Conservation (phyloP, 2,329 filamentous ascomycete species). For the Didymella sp. region DNA sequence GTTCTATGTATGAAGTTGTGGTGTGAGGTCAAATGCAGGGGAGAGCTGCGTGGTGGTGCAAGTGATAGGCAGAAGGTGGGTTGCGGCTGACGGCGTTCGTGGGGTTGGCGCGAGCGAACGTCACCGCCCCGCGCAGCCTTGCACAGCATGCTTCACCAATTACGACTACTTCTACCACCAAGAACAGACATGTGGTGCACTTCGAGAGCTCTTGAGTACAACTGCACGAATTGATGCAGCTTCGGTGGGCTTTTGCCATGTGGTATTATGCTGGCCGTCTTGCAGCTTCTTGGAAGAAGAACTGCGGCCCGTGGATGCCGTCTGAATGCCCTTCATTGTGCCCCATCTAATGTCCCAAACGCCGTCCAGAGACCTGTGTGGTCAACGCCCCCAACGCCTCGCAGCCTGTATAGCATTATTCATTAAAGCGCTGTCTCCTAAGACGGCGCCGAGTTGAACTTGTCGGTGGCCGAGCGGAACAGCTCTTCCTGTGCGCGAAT, state of each 20-base stretch:
- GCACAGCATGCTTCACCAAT: not conserved
- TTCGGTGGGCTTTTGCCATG: constrained; percentile 3
- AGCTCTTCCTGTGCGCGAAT: constrained; percentile 88
- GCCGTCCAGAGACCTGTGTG: constrained; percentile 25
- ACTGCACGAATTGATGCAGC: constrained; percentile 2
- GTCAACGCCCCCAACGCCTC: constrained; percentile 37
- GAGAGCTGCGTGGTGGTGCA: constrained; percentile 18
- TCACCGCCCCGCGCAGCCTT: constrained; percentile 25
- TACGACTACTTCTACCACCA: not conserved
- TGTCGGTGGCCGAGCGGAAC: constrained; percentile 80
- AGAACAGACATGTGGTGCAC: not conserved
- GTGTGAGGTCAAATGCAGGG: constrained; percentile 19
- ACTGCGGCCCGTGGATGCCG: constrained; percentile 9
- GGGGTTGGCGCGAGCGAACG: constrained; percentile 35
- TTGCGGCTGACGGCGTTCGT: constrained; percentile 38
- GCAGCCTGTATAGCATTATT: constrained; percentile 23
- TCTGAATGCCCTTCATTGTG: constrained; percentile 20
- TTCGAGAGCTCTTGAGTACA: not conserved
- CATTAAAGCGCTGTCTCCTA: constrained; percentile 27
- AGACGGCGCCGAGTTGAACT: constrained; percentile 66
- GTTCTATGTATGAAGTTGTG: constrained; percentile 12
- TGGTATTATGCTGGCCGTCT: constrained; percentile 6
- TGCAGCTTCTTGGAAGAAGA: constrained; percentile 6
- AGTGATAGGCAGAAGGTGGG: constrained; percentile 26
- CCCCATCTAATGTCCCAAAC: constrained; percentile 32